Evolutionary conservation across 495 filamentous ascomycete species (phyloP).

Genomic region (Penicillium salamii): DNA sequence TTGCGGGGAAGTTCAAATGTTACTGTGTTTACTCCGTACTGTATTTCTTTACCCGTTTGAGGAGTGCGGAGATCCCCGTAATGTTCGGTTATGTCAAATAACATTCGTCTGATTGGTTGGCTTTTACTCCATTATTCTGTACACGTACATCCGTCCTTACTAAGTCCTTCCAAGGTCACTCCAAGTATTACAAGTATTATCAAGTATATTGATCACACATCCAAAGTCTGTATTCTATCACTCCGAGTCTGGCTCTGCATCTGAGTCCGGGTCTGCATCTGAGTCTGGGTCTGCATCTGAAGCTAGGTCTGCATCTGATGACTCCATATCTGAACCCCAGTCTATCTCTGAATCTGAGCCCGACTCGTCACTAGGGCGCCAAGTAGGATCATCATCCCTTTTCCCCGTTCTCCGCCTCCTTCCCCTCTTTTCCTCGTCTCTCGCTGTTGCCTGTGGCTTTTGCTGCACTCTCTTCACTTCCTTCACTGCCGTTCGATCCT

Average conservation of each 20-base stretch:
- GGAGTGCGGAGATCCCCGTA: neutral
- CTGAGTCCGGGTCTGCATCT: too few species aligned
- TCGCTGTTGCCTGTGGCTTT: neutral
- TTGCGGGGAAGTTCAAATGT: conserved; percentile 20
- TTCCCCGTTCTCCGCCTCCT: neutral
- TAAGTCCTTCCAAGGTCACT: too few species aligned
- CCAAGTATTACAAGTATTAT: too few species aligned
- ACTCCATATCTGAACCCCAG: too few species aligned
- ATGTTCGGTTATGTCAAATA: conserved; percentile 11
- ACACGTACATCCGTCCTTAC: too few species aligned
- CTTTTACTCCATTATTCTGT: too few species aligned
- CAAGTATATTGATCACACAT: too few species aligned
- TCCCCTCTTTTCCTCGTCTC: neutral
- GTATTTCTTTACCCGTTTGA: neutral
- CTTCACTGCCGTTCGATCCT: too few species aligned
- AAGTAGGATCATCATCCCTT: conserved; percentile 1
- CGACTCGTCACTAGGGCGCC: neutral
- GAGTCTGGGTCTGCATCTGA: too few species aligned
- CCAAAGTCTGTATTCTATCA: too few species aligned
- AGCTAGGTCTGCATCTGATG: too few species aligned
- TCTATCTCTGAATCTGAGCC: neutral
- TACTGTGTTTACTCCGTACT: neutral
- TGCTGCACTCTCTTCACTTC: neutral
- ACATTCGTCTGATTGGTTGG: conserved; percentile 13
- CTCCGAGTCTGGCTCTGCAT: too few species aligned